Conservation (phyloP, 176 grass and related monocot species). For the Musa troglodytarum region DNA sequence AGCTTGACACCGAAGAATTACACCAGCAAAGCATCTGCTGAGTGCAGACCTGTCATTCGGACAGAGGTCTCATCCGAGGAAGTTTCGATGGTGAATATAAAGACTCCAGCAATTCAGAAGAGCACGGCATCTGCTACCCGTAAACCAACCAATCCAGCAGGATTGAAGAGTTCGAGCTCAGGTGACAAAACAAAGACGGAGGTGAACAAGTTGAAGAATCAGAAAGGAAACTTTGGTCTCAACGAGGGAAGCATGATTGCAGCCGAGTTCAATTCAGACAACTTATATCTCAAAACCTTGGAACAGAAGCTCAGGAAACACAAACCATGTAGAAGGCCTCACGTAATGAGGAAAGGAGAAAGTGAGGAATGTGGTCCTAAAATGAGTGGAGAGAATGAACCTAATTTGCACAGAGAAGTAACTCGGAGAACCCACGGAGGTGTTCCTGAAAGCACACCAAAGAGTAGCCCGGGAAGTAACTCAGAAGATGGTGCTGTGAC, state of each 20-base stretch:
- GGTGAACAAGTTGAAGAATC: conserved; percentile 5
- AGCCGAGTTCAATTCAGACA: not conserved
- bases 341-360: not conserved
- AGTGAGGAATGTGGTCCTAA: not conserved
- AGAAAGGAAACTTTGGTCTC: not conserved
- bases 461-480: conserved; percentile 11
- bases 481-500: not conserved
- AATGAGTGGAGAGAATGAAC: not conserved
- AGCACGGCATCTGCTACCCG: too few relatives aligned
- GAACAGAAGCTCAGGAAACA: conserved; percentile 22
- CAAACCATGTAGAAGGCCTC: conserved; percentile 1
- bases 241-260: not conserved
- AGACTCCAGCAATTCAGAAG: not conserved
- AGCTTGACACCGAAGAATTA: not conserved
- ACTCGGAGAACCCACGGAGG: not conserved
- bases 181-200: conserved; percentile 20
- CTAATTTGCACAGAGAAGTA: not conserved
- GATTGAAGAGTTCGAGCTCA: not conserved
- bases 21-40: not conserved
- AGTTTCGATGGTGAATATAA: not conserved
- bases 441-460: conserved; percentile 16
- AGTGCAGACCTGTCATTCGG: not conserved
- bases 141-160: too few relatives aligned
- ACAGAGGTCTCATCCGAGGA: not conserved
- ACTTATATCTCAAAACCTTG: conserved; percentile 16